A percentile compares a stretch with the other conserved stretches of the same genome.
phyloP scores from a whole-genome alignment of 306 rosid species.

The Urtica urens region DNA sequence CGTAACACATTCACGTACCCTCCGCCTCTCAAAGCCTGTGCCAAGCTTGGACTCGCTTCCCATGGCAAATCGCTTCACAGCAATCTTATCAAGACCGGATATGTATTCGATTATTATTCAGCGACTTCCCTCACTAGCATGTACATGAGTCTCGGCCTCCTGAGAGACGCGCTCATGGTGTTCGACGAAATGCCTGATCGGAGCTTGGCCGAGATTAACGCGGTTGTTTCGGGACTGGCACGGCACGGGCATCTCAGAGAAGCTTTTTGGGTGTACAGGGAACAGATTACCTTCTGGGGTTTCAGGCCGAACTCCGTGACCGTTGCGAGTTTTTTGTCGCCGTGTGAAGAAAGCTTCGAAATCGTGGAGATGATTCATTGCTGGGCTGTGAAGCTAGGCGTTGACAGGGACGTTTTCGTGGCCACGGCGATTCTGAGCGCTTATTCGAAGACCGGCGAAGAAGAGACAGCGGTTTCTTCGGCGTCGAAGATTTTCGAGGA shows the following conservation, averaged over 20 bases:
- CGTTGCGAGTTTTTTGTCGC: conserved; percentile 30
- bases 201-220: conserved; percentile 40
- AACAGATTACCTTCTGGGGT: conserved; percentile 18
- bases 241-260: conserved; percentile 28
- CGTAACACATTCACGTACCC: conserved; percentile 49
- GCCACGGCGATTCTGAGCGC: conserved; percentile 46
- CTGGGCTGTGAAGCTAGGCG: conserved; percentile 54
- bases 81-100: conserved; percentile 50
- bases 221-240: conserved; percentile 37
- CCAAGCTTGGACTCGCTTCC: conserved; percentile 24
- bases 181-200: conserved; percentile 55
- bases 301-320: conserved; percentile 49
- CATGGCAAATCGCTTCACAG: conserved; percentile 40
- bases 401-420: conserved; percentile 43
- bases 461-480: too few species aligned
- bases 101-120: conserved; percentile 31
- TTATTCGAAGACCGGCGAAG: conserved; percentile 31
- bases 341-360: conserved; percentile 15
- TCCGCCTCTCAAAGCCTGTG: conserved; percentile 64
- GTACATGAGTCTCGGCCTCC: conserved; percentile 19
- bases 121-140: conserved; percentile 41
- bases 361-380: conserved; percentile 40
- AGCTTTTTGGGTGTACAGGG: conserved; percentile 25
- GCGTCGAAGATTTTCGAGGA: conserved; percentile 40
- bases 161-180: conserved; percentile 33